Evolutionary conservation across 257 asterid genomes (phyloP).

Genomic region (Solanum ossicruentum): DNA sequence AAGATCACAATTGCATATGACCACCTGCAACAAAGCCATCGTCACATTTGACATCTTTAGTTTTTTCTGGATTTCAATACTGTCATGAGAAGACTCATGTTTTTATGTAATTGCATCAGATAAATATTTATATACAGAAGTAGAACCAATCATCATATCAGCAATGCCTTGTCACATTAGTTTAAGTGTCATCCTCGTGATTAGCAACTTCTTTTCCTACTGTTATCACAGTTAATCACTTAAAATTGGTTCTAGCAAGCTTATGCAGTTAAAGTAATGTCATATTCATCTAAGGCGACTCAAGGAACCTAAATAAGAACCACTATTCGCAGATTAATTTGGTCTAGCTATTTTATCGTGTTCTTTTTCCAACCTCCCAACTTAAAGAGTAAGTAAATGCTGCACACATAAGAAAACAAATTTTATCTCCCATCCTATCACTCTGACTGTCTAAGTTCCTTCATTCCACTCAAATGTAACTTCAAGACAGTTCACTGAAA

Average conservation of each 20-base stretch:
- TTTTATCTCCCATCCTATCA: neutral
- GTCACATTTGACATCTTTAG: neutral
- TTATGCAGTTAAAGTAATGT: neutral
- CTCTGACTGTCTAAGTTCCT: neutral
- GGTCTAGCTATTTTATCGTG: neutral
- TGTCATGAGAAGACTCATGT: neutral
- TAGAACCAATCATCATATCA: neutral
- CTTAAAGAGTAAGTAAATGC: neutral
- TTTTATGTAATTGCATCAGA: neutral
- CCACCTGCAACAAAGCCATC: slow-evolving; percentile 58
- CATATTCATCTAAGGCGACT: neutral
- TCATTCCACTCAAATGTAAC: neutral
- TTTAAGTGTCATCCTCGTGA: neutral
- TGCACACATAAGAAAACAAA: neutral
- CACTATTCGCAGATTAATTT: neutral
- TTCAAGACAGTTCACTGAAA: neutral
- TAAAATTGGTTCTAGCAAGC: neutral
- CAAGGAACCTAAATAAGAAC: neutral
- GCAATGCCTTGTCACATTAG: neutral
- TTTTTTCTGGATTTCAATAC: neutral
- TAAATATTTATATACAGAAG: neutral
- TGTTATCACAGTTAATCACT: neutral
- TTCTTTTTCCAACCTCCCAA: neutral
- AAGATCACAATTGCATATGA: slow-evolving; percentile 46
- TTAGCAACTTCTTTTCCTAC: neutral